These are phyloP conservation scores for Myxozyma neotropica DNA, from an alignment of 805 yeast genomes.

Conservation along the genomic window DNA sequence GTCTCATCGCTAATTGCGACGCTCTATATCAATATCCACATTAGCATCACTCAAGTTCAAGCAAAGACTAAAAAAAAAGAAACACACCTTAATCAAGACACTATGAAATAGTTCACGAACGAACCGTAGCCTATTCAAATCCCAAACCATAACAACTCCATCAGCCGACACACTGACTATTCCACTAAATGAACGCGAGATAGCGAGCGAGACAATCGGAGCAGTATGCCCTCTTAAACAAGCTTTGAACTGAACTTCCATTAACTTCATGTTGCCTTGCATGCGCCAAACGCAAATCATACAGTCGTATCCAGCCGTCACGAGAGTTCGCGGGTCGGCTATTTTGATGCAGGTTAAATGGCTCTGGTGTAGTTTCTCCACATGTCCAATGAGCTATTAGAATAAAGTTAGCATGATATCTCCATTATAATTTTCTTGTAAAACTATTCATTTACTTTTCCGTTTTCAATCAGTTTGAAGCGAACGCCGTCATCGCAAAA, in stretches of 20 bases:
- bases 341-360: conserved; percentile 28
- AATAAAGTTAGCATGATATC: neutral
- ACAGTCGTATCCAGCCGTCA: conserved; percentile 33
- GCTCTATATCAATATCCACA: conserved; percentile 5
- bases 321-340: conserved; percentile 33
- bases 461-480: conserved; percentile 31
- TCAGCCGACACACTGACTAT: conserved; percentile 56
- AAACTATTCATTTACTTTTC: conserved; percentile 25
- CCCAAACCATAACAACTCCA: conserved; percentile 69
- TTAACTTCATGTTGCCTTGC: conserved; percentile 24
- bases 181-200: conserved; percentile 56
- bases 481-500: conserved; percentile 35
- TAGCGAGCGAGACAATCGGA: conserved; percentile 51
- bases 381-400: conserved; percentile 30
- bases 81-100: conserved; percentile 14
- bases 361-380: conserved; percentile 30
- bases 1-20: conserved; percentile 35
- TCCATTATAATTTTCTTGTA: no score
- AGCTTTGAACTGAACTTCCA: conserved; percentile 31
- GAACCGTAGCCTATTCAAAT: conserved; percentile 54
- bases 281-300: conserved; percentile 47
- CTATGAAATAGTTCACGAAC: conserved; percentile 46
- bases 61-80: neutral
- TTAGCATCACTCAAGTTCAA: neutral
- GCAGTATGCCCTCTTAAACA: conserved; percentile 62